Base-by-base conservation (phyloP, 208 protist species). In the Acanthamoeba healyi region DNA sequence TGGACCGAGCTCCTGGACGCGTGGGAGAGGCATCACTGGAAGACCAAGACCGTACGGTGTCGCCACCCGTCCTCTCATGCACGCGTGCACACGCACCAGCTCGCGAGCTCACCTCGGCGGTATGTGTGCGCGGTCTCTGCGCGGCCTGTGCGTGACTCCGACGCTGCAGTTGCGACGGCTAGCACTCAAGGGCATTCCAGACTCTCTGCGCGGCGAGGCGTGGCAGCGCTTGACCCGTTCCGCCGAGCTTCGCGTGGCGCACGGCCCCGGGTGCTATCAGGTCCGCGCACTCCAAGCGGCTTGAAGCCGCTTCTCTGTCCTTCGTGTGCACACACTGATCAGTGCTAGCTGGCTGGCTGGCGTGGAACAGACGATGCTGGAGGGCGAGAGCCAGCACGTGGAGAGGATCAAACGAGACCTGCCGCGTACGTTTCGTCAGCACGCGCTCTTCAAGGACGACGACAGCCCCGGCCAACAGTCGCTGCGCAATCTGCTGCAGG, bases 1-100 rank as follows among this genome's bases (percentile, higher is more conserved):
- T 77, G 67, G 67, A 36, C 19, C 36, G 67, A 77, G 38, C 19
- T 77, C 2, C 67, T 77, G 26, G 36, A 10, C 14, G 14, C 15
- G 0, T 77, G 67, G 67, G 67, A 77, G 36, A 38, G 26, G 67
- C 67, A 77, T 17, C 36, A 77, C 19, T 77, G 67, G 67, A 77
- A 77, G 36, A 26, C 7, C 36, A 77, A 77, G 67, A 77, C 67
- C 1, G 67, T 77, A n/a, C 29, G 65, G 0, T 40, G 9, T 10
- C 58, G 17, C 2, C 19, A 9, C 9, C n/a, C 34, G 2, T 72
- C 63, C n/a, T 72, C 4, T n/a, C 26, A 17, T 15, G 46, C 46
- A 51, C 46, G 4, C 2, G 4, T 15, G 17, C 44, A 51, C 46
- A 51, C 46, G 19, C 46, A 51, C 46, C 12, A 10, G 19, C 2